phyloP scores from a whole-genome alignment of 192 early-diverging fungal species.

The Podila horticola region DNA sequence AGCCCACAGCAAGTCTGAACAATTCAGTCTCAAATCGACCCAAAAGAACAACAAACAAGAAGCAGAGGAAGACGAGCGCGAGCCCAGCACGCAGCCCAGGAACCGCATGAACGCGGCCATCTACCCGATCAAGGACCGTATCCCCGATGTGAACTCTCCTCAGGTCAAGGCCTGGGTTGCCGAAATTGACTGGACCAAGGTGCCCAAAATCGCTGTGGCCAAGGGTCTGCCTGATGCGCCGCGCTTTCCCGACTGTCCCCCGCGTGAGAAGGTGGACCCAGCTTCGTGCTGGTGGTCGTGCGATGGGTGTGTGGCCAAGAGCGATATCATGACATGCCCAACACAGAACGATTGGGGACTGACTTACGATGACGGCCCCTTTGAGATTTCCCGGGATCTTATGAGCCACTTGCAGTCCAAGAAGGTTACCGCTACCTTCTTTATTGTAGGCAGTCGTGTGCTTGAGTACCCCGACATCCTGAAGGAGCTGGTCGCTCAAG shows the following conservation, averaged over 20 bases:
- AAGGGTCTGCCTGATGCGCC: conserved; percentile 16
- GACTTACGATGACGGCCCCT: conserved; percentile 62
- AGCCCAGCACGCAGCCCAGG: background rate
- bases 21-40: background rate
- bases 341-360: conserved; percentile 52
- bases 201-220: conserved; percentile 45
- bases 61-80: background rate
- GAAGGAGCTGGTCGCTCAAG: conserved; percentile 40
- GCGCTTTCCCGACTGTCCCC: conserved; percentile 45
- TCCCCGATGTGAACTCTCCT: conserved; percentile 50
- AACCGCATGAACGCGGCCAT: conserved; percentile 12
- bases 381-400: conserved; percentile 34
- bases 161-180: conserved; percentile 41
- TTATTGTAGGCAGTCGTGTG: conserved; percentile 61
- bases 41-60: background rate
- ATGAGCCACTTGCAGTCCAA: conserved; percentile 47
- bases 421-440: conserved; percentile 49
- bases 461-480: conserved; percentile 57
- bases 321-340: conserved; percentile 56
- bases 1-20: background rate
- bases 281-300: conserved; percentile 57
- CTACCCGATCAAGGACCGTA: conserved; percentile 35
- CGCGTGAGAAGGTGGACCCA: conserved; percentile 17
- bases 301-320: conserved; percentile 40
- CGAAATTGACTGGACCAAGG: conserved; percentile 46